These are phyloP conservation scores for Haemoproteus tartakovskyi DNA, from an alignment of 169 alveolate genomes.

Conservation along the genomic window DNA sequence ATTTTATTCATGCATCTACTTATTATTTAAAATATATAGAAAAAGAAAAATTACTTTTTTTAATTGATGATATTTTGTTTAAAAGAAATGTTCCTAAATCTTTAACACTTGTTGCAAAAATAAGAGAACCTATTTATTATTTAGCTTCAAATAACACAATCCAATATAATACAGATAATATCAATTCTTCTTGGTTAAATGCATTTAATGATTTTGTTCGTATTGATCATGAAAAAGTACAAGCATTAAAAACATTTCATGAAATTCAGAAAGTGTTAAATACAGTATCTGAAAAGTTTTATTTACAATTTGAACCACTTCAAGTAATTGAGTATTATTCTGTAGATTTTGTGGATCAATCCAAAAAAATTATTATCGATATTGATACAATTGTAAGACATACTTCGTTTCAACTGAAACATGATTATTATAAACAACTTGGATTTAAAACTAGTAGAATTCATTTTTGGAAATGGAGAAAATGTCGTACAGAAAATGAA, in stretches of 20 bases:
- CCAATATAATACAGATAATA: constrained; percentile 27
- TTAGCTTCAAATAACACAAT: constrained; percentile 9
- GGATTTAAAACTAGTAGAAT: constrained; percentile 59
- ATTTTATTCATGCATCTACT: constrained; percentile 64
- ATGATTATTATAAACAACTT: constrained; percentile 37
- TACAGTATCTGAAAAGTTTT: constrained; percentile 50
- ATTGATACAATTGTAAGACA: constrained; percentile 62
- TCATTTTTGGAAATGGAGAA: constrained; percentile 68
- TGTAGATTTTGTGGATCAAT: constrained; percentile 51
- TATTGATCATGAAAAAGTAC: constrained; percentile 65
- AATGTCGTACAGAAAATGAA: constrained; percentile 60
- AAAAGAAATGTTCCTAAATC: constrained; percentile 51
- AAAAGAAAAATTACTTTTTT: constrained; percentile 16
- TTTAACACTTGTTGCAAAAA: constrained; percentile 51
- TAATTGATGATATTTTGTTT: constrained; percentile 39
- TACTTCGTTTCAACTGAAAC: constrained; percentile 63
- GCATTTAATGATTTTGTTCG: constrained; percentile 63
- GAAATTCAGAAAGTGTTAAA: constrained; percentile 62
- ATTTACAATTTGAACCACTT: constrained; percentile 47
- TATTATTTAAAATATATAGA: constrained; percentile 41
- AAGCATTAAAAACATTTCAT: constrained; percentile 63
- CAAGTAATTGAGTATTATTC: constrained; percentile 50
- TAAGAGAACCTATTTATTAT: constrained; percentile 61
- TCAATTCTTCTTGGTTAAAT: constrained; percentile 58
- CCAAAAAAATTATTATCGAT: constrained; percentile 52